Evolutionary conservation across 306 rosid genomes (phyloP).

Genomic region (Mucuna pruriens): DNA sequence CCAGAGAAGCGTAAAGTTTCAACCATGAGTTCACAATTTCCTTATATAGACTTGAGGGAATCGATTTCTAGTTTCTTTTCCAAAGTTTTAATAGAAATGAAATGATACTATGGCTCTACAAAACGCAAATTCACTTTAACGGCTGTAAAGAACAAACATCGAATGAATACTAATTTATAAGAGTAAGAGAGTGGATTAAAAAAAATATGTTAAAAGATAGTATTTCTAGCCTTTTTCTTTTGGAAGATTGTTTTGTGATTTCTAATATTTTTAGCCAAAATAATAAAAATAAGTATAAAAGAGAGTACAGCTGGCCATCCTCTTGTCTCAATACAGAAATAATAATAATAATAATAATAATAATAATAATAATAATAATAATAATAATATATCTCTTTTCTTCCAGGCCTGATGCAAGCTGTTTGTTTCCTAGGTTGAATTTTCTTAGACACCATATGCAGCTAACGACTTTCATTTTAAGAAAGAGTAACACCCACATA

Average conservation of each 20-base stretch:
- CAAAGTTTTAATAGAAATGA: background rate
- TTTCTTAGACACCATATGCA: too few species aligned
- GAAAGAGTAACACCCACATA: constrained; percentile 28
- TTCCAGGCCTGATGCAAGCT: background rate
- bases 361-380: background rate
- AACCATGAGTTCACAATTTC: background rate
- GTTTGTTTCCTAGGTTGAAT: background rate
- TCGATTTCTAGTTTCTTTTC: background rate
- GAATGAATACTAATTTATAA: too few species aligned
- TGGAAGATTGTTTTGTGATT: too few species aligned
- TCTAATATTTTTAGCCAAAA: too few species aligned
- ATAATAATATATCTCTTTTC: background rate
- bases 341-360: background rate
- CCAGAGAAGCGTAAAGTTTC: background rate
- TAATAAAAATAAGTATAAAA: too few species aligned
- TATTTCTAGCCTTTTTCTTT: too few species aligned
- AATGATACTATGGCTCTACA: background rate
- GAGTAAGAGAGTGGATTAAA: too few species aligned
- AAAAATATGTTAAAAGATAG: too few species aligned
- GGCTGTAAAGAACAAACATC: background rate
- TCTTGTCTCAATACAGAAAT: background rate
- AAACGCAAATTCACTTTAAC: background rate
- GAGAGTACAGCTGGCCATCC: too few species aligned
- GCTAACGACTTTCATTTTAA: background rate
- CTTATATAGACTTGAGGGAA: background rate